Conservation (phyloP, 2,329 filamentous ascomycete genomes). For the Aplosporella prunicola region DNA sequence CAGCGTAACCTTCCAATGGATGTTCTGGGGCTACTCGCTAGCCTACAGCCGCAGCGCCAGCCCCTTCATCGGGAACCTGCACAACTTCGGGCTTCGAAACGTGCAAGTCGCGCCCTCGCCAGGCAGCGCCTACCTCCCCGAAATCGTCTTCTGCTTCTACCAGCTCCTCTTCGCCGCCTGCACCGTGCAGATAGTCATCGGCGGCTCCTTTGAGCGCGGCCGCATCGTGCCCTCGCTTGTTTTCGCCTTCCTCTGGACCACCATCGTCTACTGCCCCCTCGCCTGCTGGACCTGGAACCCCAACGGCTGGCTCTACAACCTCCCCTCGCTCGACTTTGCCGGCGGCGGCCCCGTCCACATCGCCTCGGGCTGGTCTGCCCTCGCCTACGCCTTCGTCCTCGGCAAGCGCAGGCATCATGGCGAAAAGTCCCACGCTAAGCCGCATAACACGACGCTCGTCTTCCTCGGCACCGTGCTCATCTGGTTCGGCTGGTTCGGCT, state of each 20-base stretch:
- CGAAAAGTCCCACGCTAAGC: constrained; percentile 43
- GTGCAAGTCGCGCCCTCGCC: constrained; percentile 52
- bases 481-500: constrained; percentile 55
- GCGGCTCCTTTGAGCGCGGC: constrained; percentile 55
- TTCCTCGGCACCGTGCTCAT: constrained; percentile 54
- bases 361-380: constrained; percentile 50
- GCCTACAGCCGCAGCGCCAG: constrained; percentile 52
- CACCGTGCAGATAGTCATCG: constrained; percentile 56
- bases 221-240: constrained; percentile 55
- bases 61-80: constrained; percentile 53
- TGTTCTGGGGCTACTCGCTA: constrained; percentile 57
- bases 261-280: constrained; percentile 54
- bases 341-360: constrained; percentile 57
- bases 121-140: constrained; percentile 48
- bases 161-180: constrained; percentile 54
- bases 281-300: constrained; percentile 60
- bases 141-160: constrained; percentile 58
- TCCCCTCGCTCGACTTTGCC: constrained; percentile 51
- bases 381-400: constrained; percentile 55
- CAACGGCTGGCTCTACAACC: constrained; percentile 55
- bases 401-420: constrained; percentile 47
- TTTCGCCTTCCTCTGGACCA: constrained; percentile 55
- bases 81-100: constrained; percentile 52
- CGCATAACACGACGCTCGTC: constrained; percentile 55
- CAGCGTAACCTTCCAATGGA: constrained; percentile 48